Percentiles rank a stretch among this genome's conserved stretches.
phyloP scores from a whole-genome alignment of 2,329 filamentous ascomycete genomes.

The Macrophomina tecta region DNA sequence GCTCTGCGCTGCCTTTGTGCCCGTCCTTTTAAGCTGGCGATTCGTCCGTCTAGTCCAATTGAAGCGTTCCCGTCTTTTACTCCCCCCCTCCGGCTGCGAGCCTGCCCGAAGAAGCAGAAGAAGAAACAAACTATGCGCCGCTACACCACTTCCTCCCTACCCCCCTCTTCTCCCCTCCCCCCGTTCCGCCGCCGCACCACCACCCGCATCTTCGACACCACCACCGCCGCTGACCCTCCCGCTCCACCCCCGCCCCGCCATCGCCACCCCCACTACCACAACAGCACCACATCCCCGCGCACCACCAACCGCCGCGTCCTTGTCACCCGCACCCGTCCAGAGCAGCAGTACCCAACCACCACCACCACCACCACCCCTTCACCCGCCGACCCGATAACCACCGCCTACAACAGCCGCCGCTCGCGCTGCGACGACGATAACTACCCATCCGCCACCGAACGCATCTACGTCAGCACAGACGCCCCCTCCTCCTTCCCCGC shows the following conservation, averaged over 20 bases:
- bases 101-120: neutral
- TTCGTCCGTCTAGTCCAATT: no score
- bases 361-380: neutral
- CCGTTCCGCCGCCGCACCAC: neutral
- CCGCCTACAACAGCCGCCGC: neutral
- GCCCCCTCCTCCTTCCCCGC: neutral
- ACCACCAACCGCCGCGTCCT: neutral
- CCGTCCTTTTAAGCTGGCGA: no score
- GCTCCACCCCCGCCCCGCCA: neutral
- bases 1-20: no score
- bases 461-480: neutral
- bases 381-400: neutral
- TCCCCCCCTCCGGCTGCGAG: no score
- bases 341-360: neutral
- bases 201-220: neutral
- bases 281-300: neutral
- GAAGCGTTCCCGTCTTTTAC: no score
- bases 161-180: neutral
- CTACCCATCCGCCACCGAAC: neutral
- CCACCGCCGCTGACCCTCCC: neutral
- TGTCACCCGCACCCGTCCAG: conserved; percentile 14
- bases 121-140: conserved; percentile 1
- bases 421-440: neutral
- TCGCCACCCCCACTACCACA: neutral
- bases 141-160: neutral